Conservation (phyloP, 2,329 filamentous ascomycete species). For the Hymenoscyphus fructigenus region DNA sequence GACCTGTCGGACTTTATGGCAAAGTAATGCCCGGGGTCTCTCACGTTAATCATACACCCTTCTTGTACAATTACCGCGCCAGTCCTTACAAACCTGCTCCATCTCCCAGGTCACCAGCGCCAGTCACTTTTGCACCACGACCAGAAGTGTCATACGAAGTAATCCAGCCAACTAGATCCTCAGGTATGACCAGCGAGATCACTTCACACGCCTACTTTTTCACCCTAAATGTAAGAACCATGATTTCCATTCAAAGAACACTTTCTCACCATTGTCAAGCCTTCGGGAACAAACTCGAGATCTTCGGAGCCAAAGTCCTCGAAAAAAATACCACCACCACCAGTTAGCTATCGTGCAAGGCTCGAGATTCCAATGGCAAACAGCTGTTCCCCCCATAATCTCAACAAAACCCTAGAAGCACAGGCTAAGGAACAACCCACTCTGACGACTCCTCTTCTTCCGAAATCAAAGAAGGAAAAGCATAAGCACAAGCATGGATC, state of each 20-base stretch:
- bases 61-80: not conserved
- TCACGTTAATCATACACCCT: too few relatives aligned
- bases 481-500: not conserved
- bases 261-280: not conserved
- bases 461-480: not conserved
- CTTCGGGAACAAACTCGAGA: not conserved
- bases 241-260: not conserved
- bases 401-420: not conserved
- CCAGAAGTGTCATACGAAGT: too few relatives aligned
- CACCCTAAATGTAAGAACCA: not conserved
- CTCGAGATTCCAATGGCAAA: not conserved
- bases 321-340: not conserved
- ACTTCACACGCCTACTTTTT: not conserved
- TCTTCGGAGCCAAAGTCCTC: not conserved
- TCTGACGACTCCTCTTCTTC: not conserved
- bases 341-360: not conserved
- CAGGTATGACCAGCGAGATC: not conserved
- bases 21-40: too few relatives aligned
- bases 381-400: not conserved
- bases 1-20: conserved; percentile 44
- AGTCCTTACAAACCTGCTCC: not conserved
- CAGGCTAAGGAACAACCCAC: not conserved
- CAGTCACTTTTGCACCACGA: not conserved
- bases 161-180: too few relatives aligned
- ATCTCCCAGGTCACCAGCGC: not conserved